These are phyloP conservation scores for Grammothele lineata DNA, from an alignment of 768 basidiomycete species.

Conservation along the genomic window DNA sequence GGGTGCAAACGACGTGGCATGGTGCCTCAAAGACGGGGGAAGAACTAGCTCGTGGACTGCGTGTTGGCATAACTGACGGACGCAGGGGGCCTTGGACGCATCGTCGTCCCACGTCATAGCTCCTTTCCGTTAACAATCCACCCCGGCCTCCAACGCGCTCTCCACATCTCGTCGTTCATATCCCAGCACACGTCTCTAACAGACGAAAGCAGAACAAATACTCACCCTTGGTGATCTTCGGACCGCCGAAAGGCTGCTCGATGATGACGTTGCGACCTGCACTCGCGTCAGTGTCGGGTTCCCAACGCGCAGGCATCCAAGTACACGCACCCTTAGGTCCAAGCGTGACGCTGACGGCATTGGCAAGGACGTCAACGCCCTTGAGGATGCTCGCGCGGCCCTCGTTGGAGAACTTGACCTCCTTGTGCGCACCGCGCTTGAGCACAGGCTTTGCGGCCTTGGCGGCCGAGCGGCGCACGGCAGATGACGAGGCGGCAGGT, in stretches of 20 bases:
- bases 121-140: too few relatives aligned
- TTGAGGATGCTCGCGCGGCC: slow-evolving; percentile 90
- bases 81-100: too few relatives aligned
- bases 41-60: too few relatives aligned
- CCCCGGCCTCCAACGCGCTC: too few relatives aligned
- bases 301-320: neutral
- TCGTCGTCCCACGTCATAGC: too few relatives aligned
- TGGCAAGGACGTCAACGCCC: slow-evolving; percentile 95
- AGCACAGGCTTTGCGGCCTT: slow-evolving; percentile 50
- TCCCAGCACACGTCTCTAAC: neutral
- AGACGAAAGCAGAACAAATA: neutral
- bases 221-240: slow-evolving; percentile 94
- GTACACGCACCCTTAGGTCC: slow-evolving; percentile 80
- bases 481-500: slow-evolving; percentile 58
- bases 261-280: slow-evolving; percentile 97
- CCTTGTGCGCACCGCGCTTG: slow-evolving; percentile 85
- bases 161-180: too few relatives aligned
- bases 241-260: slow-evolving; percentile 85
- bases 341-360: slow-evolving; percentile 93
- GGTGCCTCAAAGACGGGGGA: too few relatives aligned
- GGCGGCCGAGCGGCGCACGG: slow-evolving; percentile 63
- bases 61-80: too few relatives aligned
- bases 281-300: slow-evolving; percentile 5
- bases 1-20: too few relatives aligned
- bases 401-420: slow-evolving; percentile 95